A percentile compares a stretch with the other conserved stretches of the same genome.
Evolutionary conservation across 176 grass and related monocot species (phyloP).

Genomic region (Triticum aestivum): DNA sequence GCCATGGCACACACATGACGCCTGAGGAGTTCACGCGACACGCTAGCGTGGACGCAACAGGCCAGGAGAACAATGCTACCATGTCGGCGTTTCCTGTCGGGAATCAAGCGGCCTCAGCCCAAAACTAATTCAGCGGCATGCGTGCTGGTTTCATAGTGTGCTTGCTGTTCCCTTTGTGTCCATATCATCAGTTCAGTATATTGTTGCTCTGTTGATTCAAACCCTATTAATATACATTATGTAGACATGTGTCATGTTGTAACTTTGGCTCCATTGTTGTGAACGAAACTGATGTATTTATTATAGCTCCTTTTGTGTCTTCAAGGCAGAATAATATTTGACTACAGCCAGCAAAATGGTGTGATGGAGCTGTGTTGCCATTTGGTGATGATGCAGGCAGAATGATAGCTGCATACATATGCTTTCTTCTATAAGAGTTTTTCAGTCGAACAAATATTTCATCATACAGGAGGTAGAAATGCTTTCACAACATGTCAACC

Average conservation of each 20-base stretch:
- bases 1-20: slow-evolving; percentile 82
- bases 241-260: slow-evolving; percentile 16
- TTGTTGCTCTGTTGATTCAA: background rate
- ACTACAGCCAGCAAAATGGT: background rate
- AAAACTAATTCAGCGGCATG: slow-evolving; percentile 37
- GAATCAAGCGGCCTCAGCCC: slow-evolving; percentile 54
- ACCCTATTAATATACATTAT: slow-evolving; percentile 3
- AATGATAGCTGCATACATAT: background rate
- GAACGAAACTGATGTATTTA: slow-evolving; percentile 24
- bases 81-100: slow-evolving; percentile 35
- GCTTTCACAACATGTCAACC: no score
- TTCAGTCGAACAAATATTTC: no score
- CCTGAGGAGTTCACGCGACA: slow-evolving; percentile 76
- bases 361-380: background rate
- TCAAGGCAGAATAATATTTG: background rate
- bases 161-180: slow-evolving; percentile 10
- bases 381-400: background rate
- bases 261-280: slow-evolving; percentile 19
- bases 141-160: background rate
- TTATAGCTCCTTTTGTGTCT: background rate
- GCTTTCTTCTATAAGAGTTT: background rate
- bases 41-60: slow-evolving; percentile 50
- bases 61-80: slow-evolving; percentile 42
- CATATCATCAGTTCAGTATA: slow-evolving; percentile 28
- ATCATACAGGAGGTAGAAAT: no score